phyloP scores from a whole-genome alignment of 2,329 filamentous ascomycete genomes.

The Claviceps paspali region DNA sequence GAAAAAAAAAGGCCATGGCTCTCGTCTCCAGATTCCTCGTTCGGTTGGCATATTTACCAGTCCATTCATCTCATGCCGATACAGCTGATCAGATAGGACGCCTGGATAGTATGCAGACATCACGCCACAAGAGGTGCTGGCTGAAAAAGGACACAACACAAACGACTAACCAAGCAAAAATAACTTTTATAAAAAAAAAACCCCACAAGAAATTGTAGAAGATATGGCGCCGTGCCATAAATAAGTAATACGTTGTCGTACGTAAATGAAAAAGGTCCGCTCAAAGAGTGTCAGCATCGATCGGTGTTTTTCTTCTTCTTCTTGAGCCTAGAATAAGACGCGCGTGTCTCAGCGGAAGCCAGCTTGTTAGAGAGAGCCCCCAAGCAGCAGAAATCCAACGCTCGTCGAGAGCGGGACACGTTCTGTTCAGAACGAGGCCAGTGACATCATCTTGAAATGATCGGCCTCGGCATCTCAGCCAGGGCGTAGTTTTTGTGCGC shows the following conservation, averaged over 20 bases:
- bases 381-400: neutral
- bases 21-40: no score
- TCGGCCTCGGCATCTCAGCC: neutral
- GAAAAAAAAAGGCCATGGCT: neutral
- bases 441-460: neutral
- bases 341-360: conserved; percentile 1
- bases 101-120: conserved; percentile 2
- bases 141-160: conserved; percentile 2
- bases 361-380: neutral
- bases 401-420: neutral
- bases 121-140: conserved; percentile 1
- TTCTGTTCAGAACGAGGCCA: neutral
- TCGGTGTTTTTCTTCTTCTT: neutral
- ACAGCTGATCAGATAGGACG: neutral
- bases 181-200: conserved; percentile 5
- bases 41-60: neutral
- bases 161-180: conserved; percentile 5
- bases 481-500: neutral
- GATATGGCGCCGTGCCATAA: conserved; percentile 4
- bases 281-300: conserved; percentile 1
- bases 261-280: conserved; percentile 2
- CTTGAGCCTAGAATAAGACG: conserved; percentile 1
- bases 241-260: conserved; percentile 1
- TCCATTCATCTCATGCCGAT: neutral
- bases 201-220: conserved; percentile 2